A percentile compares a stretch with the other conserved stretches of the same genome.
Conservation (phyloP, 768 basidiomycete genomes). For the Candolleomyces efflorescens region DNA sequence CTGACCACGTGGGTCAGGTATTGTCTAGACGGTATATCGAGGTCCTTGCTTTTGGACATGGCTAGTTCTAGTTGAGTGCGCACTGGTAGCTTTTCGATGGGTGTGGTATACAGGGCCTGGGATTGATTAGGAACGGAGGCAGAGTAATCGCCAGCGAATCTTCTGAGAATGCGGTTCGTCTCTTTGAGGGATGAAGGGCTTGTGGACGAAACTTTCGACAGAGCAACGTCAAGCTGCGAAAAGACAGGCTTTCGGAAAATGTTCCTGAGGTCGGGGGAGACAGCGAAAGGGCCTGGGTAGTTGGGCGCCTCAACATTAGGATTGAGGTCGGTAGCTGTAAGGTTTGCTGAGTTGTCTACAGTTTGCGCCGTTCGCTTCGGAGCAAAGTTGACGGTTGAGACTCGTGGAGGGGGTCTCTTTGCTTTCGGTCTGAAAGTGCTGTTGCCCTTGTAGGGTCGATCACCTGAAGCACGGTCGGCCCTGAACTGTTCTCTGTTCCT, state of each 20-base stretch:
- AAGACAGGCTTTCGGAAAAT: neutral
- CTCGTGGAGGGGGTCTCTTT: neutral
- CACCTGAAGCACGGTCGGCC: too few species aligned
- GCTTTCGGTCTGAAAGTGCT: neutral
- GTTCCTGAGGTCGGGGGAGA: neutral
- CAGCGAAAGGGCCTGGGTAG: neutral
- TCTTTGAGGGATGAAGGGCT: neutral
- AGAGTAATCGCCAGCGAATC: neutral
- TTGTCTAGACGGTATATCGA: neutral
- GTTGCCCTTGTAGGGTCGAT: neutral
- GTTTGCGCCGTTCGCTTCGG: neutral
- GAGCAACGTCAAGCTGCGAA: neutral
- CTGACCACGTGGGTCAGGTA: neutral
- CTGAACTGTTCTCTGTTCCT: too few species aligned
- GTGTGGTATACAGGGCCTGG: neutral
- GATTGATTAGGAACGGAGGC: neutral
- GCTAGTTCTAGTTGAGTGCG: neutral
- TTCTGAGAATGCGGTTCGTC: neutral
- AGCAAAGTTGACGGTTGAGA: neutral
- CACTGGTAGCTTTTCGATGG: neutral
- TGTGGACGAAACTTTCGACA: neutral
- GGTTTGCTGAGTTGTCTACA: neutral
- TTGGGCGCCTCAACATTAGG: neutral
- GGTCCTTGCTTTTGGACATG: neutral
- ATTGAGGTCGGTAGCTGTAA: neutral